Conservation (phyloP, 768 basidiomycete genomes). For the Fomitopsis serialis region DNA sequence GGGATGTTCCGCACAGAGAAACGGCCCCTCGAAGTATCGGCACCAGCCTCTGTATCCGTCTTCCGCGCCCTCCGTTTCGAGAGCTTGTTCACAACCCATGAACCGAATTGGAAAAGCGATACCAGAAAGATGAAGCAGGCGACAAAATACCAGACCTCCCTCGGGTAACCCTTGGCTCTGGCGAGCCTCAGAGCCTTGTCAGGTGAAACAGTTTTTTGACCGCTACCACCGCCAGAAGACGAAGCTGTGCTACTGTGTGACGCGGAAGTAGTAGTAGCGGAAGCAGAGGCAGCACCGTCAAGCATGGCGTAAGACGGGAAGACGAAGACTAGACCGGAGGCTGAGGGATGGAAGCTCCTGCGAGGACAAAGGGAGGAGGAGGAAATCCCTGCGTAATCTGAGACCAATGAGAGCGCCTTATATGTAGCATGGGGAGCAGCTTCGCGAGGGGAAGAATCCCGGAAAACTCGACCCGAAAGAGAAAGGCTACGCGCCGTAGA, state of each 20-base stretch:
- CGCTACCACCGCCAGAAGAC: neutral
- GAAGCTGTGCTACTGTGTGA: no score
- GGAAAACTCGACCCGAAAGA: no score
- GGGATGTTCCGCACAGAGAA: slow-evolving; percentile 19
- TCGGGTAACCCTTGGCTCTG: slow-evolving; percentile 27
- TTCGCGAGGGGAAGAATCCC: neutral
- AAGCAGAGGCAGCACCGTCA: no score
- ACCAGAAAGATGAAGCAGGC: slow-evolving; percentile 37
- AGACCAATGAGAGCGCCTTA: no score
- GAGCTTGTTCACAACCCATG: slow-evolving; percentile 8
- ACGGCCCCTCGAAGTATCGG: neutral
- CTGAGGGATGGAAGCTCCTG: no score
- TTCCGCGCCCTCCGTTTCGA: neutral
- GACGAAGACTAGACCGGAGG: neutral
- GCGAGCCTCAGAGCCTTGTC: neutral
- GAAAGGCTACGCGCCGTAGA: no score
- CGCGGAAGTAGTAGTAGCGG: no score
- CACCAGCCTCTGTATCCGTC: slow-evolving; percentile 7
- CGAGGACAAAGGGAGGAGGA: no score
- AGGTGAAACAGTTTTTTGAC: neutral
- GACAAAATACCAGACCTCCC: slow-evolving; percentile 38
- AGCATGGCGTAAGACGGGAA: no score
- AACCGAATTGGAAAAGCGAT: slow-evolving; percentile 28
- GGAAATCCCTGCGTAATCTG: no score
- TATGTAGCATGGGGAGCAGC: neutral